These are phyloP conservation scores for Suhomyces emberorum DNA, from an alignment of 805 yeast genomes.

Conservation along the genomic window DNA sequence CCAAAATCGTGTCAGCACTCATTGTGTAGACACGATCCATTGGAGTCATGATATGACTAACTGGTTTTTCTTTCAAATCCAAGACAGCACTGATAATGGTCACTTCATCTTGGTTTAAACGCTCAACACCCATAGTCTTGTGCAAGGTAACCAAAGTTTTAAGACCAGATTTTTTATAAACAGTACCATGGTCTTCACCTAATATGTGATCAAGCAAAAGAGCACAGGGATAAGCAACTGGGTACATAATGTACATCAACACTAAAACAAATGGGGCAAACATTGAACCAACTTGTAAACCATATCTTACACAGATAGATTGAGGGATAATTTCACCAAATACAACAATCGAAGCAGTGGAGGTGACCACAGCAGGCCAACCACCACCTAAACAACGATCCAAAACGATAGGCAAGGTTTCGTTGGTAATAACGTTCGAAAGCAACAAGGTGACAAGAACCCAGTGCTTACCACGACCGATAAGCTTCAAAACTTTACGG, in stretches of 20 bases:
- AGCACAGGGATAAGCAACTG: slow-evolving; percentile 90
- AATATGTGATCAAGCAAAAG: slow-evolving; percentile 71
- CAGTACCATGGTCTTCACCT: slow-evolving; percentile 96
- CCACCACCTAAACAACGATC: slow-evolving; percentile 96
- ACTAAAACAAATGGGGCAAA: slow-evolving; percentile 83
- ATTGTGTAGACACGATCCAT: slow-evolving; percentile 84
- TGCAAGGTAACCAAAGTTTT: slow-evolving; percentile 92
- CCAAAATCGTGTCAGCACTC: slow-evolving; percentile 76
- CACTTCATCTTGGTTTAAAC: slow-evolving; percentile 91
- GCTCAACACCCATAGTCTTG: slow-evolving; percentile 91
- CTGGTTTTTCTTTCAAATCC: slow-evolving; percentile 89
- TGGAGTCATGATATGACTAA: slow-evolving; percentile 89
- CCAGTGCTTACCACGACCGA: slow-evolving; percentile 92
- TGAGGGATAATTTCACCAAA: slow-evolving; percentile 98
- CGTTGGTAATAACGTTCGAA: slow-evolving; percentile 89
- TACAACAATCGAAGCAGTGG: slow-evolving; percentile 89
- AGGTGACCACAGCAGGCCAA: slow-evolving; percentile 90
- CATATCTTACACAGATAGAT: slow-evolving; percentile 87
- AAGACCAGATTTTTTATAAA: slow-evolving; percentile 87
- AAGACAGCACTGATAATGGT: slow-evolving; percentile 92
- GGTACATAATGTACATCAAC: slow-evolving; percentile 87
- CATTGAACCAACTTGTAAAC: slow-evolving; percentile 84
- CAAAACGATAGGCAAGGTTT: slow-evolving; percentile 88
- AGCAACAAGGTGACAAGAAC: slow-evolving; percentile 83
- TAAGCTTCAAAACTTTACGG: slow-evolving; percentile 62